Evolutionary conservation across 768 basidiomycete species (phyloP), one percentile per base, ranked within the genome.

Genomic region (Kwoniella dendrophila): DNA sequence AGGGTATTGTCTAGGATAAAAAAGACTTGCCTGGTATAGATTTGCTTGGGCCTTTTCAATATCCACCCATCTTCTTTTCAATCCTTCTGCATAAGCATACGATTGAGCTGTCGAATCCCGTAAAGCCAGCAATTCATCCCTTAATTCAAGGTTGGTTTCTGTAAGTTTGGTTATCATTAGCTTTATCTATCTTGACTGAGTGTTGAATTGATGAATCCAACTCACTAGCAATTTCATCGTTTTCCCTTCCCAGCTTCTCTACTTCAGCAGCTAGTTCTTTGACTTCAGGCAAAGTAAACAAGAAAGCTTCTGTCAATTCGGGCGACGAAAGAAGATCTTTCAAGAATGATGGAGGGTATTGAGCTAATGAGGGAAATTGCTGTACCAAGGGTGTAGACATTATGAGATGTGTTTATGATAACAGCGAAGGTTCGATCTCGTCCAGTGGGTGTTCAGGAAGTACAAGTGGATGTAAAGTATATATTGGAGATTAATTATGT

Each of bases 21-120:
- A 14, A 16, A n/a, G 20, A 44, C 69, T 59, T 29, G 91, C 94
- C 82, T 92, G 91, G 74, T 94, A 95, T 20, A 92, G 83, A 29
- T 91, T 90, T 53, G 82, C 85, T 80, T 98, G 95, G 70, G 93
- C 90, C 68, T 86, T 86, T 62, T 96, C 92, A 6, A 96, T 73
- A 51, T 90, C 90, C 68, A 86, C 87, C 92, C 92, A 95, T 29
- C 89, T 83, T 0, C 83, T 82, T 79, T 96, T 92, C 26, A 95
- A 80, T 18, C 82, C 76, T 74, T 90, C 89, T 2, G 94, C 92
- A 63, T 94, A 85, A 68, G 92, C 88, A 69, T 95, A 97, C 0
- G 90, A 87, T 22, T 87, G 87, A 70, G 93, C 85, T 0, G 94
- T 95, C 64, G 92, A 88, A 1, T 87, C 82, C 33, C 95, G 82